phyloP scores from a whole-genome alignment of 2,329 filamentous ascomycete species.

The Aspergillus intermedius region DNA sequence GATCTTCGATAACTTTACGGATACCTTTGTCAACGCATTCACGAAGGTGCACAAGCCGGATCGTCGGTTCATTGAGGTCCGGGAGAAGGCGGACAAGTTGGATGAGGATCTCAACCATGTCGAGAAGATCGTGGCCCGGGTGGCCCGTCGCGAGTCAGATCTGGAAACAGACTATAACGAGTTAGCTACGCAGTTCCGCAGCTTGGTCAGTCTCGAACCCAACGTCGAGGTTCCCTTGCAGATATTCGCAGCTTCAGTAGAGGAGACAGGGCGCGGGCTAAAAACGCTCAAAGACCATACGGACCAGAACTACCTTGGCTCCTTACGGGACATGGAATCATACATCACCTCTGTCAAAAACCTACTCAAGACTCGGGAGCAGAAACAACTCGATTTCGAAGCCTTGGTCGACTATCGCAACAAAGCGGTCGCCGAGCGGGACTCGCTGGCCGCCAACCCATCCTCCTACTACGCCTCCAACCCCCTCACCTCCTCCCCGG shows the following conservation, averaged over 20 bases:
- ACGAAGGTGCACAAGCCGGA: conserved; percentile 94
- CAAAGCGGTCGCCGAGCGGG: conserved; percentile 81
- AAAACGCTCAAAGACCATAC: conserved; percentile 81
- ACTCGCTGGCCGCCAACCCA: conserved; percentile 64
- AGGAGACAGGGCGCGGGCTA: conserved; percentile 73
- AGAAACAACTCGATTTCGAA: conserved; percentile 97
- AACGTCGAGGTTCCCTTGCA: conserved; percentile 76
- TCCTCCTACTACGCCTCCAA: conserved; percentile 51
- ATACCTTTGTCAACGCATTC: conserved; percentile 95
- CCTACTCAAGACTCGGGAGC: conserved; percentile 86
- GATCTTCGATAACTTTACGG: conserved; percentile 90
- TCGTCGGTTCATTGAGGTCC: conserved; percentile 87
- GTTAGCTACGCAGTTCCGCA: conserved; percentile 89
- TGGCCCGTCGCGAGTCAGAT: conserved; percentile 80
- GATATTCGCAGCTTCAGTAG: conserved; percentile 77
- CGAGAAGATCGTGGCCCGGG: conserved; percentile 89
- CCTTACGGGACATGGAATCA: conserved; percentile 87
- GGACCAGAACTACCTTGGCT: conserved; percentile 91
- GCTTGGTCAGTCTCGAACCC: conserved; percentile 81
- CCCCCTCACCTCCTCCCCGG: conserved; percentile 57
- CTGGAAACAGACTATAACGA: conserved; percentile 84
- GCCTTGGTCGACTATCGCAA: conserved; percentile 91
- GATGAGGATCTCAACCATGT: conserved; percentile 90
- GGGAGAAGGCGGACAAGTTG: conserved; percentile 79
- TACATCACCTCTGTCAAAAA: conserved; percentile 83